Base-by-base conservation (phyloP, 164 flowering plant genomes). In the Liriodendron chinense region DNA sequence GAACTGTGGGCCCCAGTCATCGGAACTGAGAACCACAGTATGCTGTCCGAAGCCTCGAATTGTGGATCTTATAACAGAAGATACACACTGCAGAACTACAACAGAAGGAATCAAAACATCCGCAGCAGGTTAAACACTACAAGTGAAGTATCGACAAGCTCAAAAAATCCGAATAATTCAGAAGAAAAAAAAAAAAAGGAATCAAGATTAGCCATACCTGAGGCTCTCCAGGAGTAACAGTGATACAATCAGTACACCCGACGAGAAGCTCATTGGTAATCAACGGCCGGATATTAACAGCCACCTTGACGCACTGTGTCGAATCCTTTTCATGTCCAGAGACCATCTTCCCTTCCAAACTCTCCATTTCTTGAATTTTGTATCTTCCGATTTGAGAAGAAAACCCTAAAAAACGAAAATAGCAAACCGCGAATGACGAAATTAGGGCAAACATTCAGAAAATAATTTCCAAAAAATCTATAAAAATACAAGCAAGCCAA, bases 181-280 rank as follows among this genome's bases (percentile, higher is more conserved):
- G 43, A 25, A 66, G 4, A 66, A 9, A 6, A 28, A 26, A 34
- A 28, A 14, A 21, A 12, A n/a, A 7, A 21, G 21, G 28, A 8
- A 8, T 49, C 47, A 67, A 67, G 20, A 64, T 64, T 3, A 23
- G 24, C 12, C 22, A 21, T 72, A 93, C 99, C 97, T 96, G 99
- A 8, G 97, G 94, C 65, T 90, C 96, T 3, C 94, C 96, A 0
- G 96, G 92, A 23, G 79, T 78, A 0, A 92, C 84, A 9, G 88
- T 74, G 24, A 94, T 82, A 78, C 97, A 92, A 68, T 96, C 99
- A 0, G 94, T 91, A 61, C 97, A 94, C 18, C 99, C 98, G 2
- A 81, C 71, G 2, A 87, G 81, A 28, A 91, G 91, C 90, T 96
- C 99, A 0, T 91, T 1, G 0, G 93, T 90, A 9, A 96, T 90